A percentile compares a stretch with the other conserved stretches of the same genome.
These are phyloP conservation scores for Trifolium dubium DNA, from an alignment of 306 rosid genomes.

Conservation along the genomic window DNA sequence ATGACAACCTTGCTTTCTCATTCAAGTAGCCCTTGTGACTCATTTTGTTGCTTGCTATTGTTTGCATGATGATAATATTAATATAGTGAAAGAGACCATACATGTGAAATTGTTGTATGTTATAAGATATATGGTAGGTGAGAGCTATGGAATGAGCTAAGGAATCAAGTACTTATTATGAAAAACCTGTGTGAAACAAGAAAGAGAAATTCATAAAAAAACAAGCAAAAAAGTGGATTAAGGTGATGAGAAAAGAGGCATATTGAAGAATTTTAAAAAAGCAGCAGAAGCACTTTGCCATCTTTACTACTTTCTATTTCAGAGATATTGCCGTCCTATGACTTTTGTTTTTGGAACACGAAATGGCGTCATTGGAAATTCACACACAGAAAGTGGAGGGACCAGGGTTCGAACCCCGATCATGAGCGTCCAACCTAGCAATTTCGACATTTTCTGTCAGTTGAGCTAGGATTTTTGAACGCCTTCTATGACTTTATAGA, in stretches of 20 bases:
- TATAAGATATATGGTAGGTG: conserved; percentile 29
- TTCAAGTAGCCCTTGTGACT: conserved; percentile 13
- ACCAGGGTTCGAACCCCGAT: too few species aligned
- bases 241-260: conserved; percentile 54
- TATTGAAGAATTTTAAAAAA: conserved; percentile 39
- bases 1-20: conserved; percentile 45
- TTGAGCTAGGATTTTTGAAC: too few species aligned
- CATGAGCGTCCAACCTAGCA: too few species aligned
- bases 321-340: conserved; percentile 28
- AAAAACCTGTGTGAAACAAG: conserved; percentile 43
- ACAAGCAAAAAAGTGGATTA: conserved; percentile 40
- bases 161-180: conserved; percentile 38
- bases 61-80: conserved; percentile 26
- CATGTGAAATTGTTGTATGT: conserved; percentile 27
- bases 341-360: neutral
- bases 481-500: conserved; percentile 39
- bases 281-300: conserved; percentile 38
- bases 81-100: neutral
- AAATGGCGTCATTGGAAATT: too few species aligned
- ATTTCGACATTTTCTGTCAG: too few species aligned
- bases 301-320: conserved; percentile 38
- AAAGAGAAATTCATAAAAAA: conserved; percentile 16
- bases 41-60: conserved; percentile 36
- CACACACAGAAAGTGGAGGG: too few species aligned
- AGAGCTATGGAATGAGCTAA: conserved; percentile 29